Evolutionary conservation across 805 yeast genomes (phyloP).

Genomic region (Maudiozyma pseudohumilis): DNA sequence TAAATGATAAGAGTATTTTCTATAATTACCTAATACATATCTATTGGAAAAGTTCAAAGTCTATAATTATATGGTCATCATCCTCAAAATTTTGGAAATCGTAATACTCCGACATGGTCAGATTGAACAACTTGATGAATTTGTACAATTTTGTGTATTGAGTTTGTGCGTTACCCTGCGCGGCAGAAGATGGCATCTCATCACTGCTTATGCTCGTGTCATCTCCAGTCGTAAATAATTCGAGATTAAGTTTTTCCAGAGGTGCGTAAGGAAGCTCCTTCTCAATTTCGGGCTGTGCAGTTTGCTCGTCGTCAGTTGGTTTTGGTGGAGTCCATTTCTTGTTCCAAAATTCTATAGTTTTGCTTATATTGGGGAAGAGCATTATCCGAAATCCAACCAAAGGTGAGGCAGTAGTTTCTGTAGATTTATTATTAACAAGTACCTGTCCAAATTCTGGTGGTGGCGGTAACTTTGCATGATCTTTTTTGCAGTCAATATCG

Average conservation of each 20-base stretch:
- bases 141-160: constrained; percentile 12
- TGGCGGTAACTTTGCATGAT: neutral
- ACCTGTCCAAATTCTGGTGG: constrained; percentile 5
- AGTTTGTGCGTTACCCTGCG: constrained; percentile 6
- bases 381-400: constrained; percentile 9
- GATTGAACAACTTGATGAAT: constrained; percentile 16
- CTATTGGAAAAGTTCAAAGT: constrained; percentile 12
- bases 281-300: neutral
- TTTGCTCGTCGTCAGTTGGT: neutral
- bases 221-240: constrained; percentile 5
- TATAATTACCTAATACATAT: neutral
- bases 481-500: constrained; percentile 4
- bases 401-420: no score
- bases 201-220: neutral
- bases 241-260: constrained; percentile 2
- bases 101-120: constrained; percentile 20
- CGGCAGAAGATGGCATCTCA: neutral
- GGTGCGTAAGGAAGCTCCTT: neutral
- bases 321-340: constrained; percentile 3
- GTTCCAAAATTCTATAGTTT: constrained; percentile 5
- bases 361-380: constrained; percentile 4
- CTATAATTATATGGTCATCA: constrained; percentile 14
- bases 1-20: neutral
- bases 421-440: neutral
- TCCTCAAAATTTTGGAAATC: constrained; percentile 17